Percentiles rank a stretch among this genome's conserved stretches.
These are phyloP conservation scores for Emmonsia crescens DNA, from an alignment of 2,329 filamentous ascomycete species.

Conservation along the genomic window DNA sequence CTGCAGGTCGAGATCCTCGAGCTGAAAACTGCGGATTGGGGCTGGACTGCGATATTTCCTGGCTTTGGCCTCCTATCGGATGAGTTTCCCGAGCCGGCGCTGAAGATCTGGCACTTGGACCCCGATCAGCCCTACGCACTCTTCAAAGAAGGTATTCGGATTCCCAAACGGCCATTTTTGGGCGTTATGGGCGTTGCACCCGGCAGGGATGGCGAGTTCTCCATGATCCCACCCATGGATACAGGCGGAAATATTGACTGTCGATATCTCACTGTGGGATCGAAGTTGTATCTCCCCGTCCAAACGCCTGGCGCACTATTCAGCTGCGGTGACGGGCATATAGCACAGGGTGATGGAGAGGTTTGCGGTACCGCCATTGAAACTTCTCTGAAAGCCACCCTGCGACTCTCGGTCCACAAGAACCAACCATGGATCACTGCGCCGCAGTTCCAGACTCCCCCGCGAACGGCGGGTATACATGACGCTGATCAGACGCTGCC, in stretches of 20 bases:
- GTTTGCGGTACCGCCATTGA: conserved; percentile 48
- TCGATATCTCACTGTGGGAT: conserved; percentile 38
- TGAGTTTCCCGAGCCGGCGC: conserved; percentile 34
- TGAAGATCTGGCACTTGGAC: conserved; percentile 43
- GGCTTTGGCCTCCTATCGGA: conserved; percentile 42
- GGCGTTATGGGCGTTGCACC: conserved; percentile 44
- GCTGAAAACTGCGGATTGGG: conserved; percentile 37
- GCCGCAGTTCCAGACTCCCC: conserved; percentile 39
- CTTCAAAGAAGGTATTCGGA: conserved; percentile 39
- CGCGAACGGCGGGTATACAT: conserved; percentile 12
- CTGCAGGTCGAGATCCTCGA: conserved; percentile 42
- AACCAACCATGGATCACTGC: conserved; percentile 36
- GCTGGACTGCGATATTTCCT: conserved; percentile 44
- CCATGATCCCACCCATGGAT: conserved; percentile 41
- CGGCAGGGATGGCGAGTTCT: conserved; percentile 34
- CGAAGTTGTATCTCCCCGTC: conserved; percentile 41
- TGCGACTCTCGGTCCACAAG: conserved; percentile 41
- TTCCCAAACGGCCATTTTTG: conserved; percentile 43
- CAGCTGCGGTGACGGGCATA: conserved; percentile 46
- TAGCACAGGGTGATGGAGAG: conserved; percentile 45
- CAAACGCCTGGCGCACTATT: conserved; percentile 42
- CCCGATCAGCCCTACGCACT: conserved; percentile 30
- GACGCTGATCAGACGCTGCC: conserved; percentile 14
- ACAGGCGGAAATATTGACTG: conserved; percentile 48
- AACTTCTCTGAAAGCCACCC: conserved; percentile 40